Evolutionary conservation across 495 filamentous ascomycete species (phyloP).

Genomic region (Penicillium dipodomyicola): DNA sequence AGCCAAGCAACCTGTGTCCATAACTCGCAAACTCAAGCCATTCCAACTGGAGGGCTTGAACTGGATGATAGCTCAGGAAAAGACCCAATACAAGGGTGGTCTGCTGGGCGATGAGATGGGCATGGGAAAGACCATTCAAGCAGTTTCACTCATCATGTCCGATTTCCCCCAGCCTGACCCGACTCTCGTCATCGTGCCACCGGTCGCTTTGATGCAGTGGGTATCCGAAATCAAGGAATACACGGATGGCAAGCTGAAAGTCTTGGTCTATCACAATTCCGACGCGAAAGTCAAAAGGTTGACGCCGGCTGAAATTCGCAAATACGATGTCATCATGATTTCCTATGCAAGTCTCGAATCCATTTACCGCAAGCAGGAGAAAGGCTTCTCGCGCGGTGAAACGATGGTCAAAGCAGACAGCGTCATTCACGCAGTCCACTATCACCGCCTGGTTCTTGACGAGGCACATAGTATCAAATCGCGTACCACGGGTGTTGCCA

Average conservation of each 20-base stretch:
- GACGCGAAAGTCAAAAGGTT: constrained; percentile 78
- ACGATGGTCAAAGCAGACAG: constrained; percentile 78
- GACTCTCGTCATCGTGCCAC: constrained; percentile 86
- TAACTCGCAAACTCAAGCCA: constrained; percentile 77
- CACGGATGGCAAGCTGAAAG: constrained; percentile 83
- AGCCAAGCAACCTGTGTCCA: constrained; percentile 72
- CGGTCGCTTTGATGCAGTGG: constrained; percentile 97
- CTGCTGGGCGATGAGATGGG: constrained; percentile 96
- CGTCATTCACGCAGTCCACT: constrained; percentile 79
- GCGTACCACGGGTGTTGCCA: constrained; percentile 84
- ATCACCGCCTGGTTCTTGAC: constrained; percentile 89
- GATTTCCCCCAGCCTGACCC: constrained; percentile 82
- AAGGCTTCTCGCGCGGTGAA: constrained; percentile 79
- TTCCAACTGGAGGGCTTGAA: constrained; percentile 92
- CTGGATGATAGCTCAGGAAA: constrained; percentile 90
- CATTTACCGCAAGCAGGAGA: constrained; percentile 85
- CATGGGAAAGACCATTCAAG: constrained; percentile 98
- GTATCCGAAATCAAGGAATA: constrained; percentile 88
- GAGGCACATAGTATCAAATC: constrained; percentile 96
- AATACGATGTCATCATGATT: constrained; percentile 91
- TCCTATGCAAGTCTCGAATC: constrained; percentile 94
- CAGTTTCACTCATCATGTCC: constrained; percentile 95
- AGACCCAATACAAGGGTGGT: constrained; percentile 80
- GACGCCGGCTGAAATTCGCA: constrained; percentile 66
- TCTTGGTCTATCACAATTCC: constrained; percentile 83